Evolutionary conservation across 106 monocot genomes (phyloP), one percentile per base, ranked within the genome.

Genomic region (Acorus calamus): DNA sequence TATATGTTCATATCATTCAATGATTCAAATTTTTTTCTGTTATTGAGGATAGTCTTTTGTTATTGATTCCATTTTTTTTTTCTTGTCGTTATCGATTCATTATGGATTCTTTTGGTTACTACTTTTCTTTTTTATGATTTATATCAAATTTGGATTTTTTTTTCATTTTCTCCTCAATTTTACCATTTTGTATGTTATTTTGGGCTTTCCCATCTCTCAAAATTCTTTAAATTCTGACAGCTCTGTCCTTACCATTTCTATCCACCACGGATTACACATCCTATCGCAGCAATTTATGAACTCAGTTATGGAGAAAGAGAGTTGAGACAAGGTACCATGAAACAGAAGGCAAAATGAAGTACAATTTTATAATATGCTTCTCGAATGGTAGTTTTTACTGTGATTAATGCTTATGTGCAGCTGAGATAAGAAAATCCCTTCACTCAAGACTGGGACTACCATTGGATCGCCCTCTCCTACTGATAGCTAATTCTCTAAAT

Each of bases 391-490:
- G 28, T 28, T 28, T 28, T 28, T 28, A 28, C 28, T 28, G 28
- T 28, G 28, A 28, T 14, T 50, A 41, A 49, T 50, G 14, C n/a
- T 44, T 9, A 51, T 75, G 10, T 76, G 42, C 66, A 98, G 98
- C 62, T 64, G 81, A 85, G 55, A 68, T 83, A 57, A 92, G 98
- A 74, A 98, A 72, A 81, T 71, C 81, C 61, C 68, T 98, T 59
- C 98, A 98, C 61, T 79, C 76, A 57, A 78, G 88, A 65, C 64
- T 98, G 44, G 81, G 82, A 46, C 80, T 98, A 61, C 92, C 91
- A 1, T 66, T 98, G 60, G 92, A 98, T 71, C 85, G 98, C 44
- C 91, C 91, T 77, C 76, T 98, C 67, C 72, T 98, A 43, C 87
- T 81, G 4, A 81, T 79, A 59, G 73, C 92, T 51, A 98, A 83